phyloP scores from a whole-genome alignment of 202 grass and related monocot species.

The Cymbopogon flexuosus region DNA sequence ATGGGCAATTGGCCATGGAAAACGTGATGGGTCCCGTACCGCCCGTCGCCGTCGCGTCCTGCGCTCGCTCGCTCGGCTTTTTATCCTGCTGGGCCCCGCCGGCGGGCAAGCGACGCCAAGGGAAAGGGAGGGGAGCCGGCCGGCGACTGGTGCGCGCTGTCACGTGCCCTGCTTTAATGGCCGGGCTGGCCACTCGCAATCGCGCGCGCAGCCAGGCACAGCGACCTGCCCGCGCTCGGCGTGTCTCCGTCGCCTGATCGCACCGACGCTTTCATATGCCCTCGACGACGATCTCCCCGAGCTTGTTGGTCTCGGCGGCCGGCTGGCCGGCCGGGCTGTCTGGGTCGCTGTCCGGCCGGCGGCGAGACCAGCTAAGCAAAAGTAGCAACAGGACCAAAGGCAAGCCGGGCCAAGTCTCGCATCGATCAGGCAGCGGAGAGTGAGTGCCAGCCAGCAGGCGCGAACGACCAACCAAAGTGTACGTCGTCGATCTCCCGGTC shows the following conservation, averaged over 20 bases:
- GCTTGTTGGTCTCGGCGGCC: background rate
- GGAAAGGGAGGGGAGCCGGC: no score
- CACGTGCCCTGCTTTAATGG: constrained; percentile 2
- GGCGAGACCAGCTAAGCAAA: background rate
- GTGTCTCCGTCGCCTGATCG: background rate
- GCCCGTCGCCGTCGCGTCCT: background rate
- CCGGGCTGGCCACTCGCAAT: background rate
- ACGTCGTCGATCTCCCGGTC: no score
- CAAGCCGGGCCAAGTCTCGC: no score
- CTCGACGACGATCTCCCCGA: background rate
- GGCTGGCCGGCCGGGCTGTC: background rate
- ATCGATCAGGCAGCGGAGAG: no score
- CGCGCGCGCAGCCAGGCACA: background rate
- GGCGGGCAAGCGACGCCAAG: background rate
- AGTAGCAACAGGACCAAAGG: background rate
- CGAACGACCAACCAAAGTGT: no score
- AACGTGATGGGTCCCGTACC: background rate
- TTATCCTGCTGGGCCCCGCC: background rate
- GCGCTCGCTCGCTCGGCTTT: background rate
- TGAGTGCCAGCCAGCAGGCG: no score
- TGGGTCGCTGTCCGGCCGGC: background rate
- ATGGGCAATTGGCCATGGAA: background rate
- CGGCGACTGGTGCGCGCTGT: background rate
- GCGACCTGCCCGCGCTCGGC: background rate
- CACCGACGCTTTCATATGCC: background rate